Evolutionary conservation across 163 green algal species (phyloP).

Genomic region (Scenedesmus sp.): DNA sequence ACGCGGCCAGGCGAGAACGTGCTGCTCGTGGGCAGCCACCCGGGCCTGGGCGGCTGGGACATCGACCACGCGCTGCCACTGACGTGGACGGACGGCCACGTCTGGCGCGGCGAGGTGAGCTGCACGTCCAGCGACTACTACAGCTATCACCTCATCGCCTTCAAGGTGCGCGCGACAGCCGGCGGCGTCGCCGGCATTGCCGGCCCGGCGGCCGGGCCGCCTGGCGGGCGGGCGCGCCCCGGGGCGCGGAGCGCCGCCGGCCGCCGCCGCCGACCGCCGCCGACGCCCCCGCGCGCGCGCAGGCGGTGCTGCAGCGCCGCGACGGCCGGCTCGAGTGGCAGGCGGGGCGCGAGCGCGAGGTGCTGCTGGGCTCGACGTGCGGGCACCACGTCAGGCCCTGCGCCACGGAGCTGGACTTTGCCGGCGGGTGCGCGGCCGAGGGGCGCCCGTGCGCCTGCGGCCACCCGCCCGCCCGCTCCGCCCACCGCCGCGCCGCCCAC

Average conservation of each 20-base stretch:
- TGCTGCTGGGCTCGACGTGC: neutral
- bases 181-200: too few relatives aligned
- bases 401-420: too few relatives aligned
- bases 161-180: constrained; percentile 19
- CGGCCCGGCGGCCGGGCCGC: too few relatives aligned
- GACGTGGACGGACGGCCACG: too few relatives aligned
- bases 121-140: neutral
- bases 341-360: too few relatives aligned
- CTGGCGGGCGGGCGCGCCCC: neutral
- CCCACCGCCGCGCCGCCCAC: too few relatives aligned
- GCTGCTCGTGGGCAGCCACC: neutral
- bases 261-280: neutral
- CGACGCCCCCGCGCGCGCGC: neutral
- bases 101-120: constrained; percentile 9
- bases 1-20: constrained; percentile 2
- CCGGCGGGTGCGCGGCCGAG: neutral
- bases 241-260: neutral
- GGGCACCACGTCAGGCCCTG: too few relatives aligned
- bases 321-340: neutral
- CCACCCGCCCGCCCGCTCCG: too few relatives aligned
- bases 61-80: neutral
- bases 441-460: too few relatives aligned
- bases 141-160: neutral
- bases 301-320: neutral
- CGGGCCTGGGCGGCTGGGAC: constrained; percentile 18